Percentiles rank a stretch among this genome's conserved stretches.
These are phyloP conservation scores for Fusarium coicis DNA, from an alignment of 2,329 filamentous ascomycete species.

Conservation along the genomic window DNA sequence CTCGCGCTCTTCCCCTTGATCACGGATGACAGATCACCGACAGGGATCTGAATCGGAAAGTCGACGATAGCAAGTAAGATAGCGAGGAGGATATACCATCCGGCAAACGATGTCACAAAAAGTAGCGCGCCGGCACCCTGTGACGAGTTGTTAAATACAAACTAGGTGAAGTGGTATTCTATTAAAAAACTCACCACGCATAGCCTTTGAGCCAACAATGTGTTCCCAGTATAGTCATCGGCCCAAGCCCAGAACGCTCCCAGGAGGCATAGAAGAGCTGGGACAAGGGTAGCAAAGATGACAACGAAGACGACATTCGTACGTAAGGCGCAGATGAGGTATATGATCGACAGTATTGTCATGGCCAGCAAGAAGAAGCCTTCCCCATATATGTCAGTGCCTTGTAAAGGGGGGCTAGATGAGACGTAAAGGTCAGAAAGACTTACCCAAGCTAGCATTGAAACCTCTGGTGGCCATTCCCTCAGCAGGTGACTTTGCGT, in stretches of 20 bases:
- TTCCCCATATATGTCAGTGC: not conserved
- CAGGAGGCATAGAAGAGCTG: rapidly evolving
- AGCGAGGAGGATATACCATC: not conserved
- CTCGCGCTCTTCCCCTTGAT: not conserved
- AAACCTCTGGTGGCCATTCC: not conserved
- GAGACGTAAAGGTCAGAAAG: no score
- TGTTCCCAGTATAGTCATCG: not conserved
- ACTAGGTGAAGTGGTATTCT: rapidly evolving
- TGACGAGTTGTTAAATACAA: rapidly evolving
- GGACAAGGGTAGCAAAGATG: not conserved
- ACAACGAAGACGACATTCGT: not conserved
- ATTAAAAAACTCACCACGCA: not conserved
- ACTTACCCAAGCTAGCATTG: not conserved
- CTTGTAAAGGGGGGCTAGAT: no score
- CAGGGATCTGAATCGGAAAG: not conserved
- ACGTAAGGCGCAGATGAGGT: not conserved
- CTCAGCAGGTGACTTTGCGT: not conserved
- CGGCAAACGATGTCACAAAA: not conserved
- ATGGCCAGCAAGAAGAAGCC: not conserved
- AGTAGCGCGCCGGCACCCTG: not conserved
- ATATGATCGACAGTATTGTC: not conserved
- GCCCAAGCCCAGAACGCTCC: not conserved
- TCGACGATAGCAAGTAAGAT: not conserved
- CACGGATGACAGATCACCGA: not conserved
- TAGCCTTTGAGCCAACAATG: not conserved